Evolutionary conservation across 345 rosid species (phyloP), one percentile per base, ranked within the genome.

Genomic region (Luvunga scandens): DNA sequence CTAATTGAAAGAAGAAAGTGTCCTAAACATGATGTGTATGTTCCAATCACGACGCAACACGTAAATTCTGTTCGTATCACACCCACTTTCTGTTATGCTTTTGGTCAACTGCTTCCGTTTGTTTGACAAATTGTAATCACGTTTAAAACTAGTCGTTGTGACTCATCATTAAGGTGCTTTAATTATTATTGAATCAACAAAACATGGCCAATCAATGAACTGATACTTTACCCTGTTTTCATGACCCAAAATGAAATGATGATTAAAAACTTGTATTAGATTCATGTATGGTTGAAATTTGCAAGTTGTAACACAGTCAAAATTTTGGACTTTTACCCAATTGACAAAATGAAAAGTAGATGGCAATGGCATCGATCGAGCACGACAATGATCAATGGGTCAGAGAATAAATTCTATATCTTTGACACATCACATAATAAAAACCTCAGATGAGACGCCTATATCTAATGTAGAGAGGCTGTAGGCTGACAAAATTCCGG

Each of bases 21-120:
- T 36, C 56, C n/a, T 2, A 73, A 30, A 36, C 57, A 59, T 5
- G 30, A 71, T 71, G 12, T 30, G 22, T 22, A 45, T 13, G 50
- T 45, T 6, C 63, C 78, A 75, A 50, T 75, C 19, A 53, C 27
- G 66, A 48, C 16, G 27, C 71, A 12, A n/a, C 78, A 75, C 63
- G 78, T 28, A 13, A 31, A 14, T 25, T 3, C 1, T 34, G 25
- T 36, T 25, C 50, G 66, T 73, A 25, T 2, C 28, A 21, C 4
- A 34, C 75, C 59, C n/a, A 42, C 16, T 70, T 31, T 62, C 27
- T 19, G 69, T 74, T 21, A 6, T 4, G 39, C 3, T 21, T 71
- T 63, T 53, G 64, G 72, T 76, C 78, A 76, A 76, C 55, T 53
- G 39, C 53, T 38, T 8, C 48, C 1, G 63, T 18, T 33, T 1